These are phyloP conservation scores for Byssothecium circinans DNA, from an alignment of 2,329 filamentous ascomycete species.

Conservation along the genomic window DNA sequence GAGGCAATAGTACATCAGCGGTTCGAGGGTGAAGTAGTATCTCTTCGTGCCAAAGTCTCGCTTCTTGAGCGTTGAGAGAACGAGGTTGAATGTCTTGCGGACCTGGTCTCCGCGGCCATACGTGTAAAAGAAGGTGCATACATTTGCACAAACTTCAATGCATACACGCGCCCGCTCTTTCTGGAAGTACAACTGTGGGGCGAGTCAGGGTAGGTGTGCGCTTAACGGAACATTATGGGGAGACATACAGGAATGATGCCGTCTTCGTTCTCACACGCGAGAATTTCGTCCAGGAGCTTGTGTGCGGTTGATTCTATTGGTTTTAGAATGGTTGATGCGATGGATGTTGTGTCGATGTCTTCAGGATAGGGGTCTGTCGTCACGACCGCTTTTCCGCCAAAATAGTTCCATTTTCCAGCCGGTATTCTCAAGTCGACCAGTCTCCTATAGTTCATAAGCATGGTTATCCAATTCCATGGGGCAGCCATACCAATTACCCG, in stretches of 20 bases:
- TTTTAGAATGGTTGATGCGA: not conserved
- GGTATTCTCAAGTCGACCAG: not conserved
- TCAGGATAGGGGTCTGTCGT: not conserved
- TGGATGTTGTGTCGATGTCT: not conserved
- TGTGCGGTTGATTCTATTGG: not conserved
- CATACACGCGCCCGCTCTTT: not conserved
- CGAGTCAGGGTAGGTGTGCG: not conserved
- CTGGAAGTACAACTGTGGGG: not conserved
- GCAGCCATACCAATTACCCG: not conserved
- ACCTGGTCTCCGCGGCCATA: conserved; percentile 1
- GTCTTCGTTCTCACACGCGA: conserved; percentile 1
- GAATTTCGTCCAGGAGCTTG: not conserved
- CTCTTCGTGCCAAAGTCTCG: not conserved
- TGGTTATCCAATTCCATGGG: not conserved
- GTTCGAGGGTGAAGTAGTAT: conserved; percentile 1
- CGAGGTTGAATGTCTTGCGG: not conserved
- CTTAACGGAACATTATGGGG: not conserved
- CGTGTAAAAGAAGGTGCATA: not conserved
- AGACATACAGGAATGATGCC: not conserved
- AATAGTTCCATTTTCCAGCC: not conserved
- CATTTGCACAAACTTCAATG: not conserved
- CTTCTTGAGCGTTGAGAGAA: not conserved
- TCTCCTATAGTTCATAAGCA: not conserved
- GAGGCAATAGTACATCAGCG: not conserved
- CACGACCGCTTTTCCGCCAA: too few species aligned